These are phyloP conservation scores for Fusarium buxicola DNA, from an alignment of 2,329 filamentous ascomycete genomes.

Conservation along the genomic window DNA sequence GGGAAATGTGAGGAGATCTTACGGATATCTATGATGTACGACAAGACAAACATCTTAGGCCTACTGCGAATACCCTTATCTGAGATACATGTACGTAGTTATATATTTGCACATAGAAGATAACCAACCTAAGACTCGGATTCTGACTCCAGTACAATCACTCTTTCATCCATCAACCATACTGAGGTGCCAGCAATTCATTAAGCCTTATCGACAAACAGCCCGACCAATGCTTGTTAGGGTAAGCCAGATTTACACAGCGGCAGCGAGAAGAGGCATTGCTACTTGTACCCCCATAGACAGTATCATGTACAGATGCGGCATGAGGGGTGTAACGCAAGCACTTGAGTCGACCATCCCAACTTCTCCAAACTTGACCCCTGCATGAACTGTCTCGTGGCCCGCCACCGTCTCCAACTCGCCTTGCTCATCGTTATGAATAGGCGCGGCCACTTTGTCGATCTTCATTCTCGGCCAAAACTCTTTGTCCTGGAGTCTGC, in stretches of 20 bases:
- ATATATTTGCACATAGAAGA: slow-evolving; percentile 19
- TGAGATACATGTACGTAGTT: slow-evolving; percentile 12
- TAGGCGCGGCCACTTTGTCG: background rate
- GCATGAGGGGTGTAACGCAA: slow-evolving; percentile 6
- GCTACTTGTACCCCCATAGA: background rate
- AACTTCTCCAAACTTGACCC: slow-evolving; percentile 35
- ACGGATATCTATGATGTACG: background rate
- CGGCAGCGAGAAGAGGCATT: background rate
- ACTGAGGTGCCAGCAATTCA: background rate
- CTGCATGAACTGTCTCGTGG: slow-evolving; percentile 6
- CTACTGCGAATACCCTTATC: background rate
- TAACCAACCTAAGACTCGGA: slow-evolving; percentile 8
- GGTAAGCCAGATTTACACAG: background rate
- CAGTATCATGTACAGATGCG: slow-evolving; percentile 5
- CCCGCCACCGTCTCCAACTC: background rate
- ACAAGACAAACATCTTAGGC: no score
- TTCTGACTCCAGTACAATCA: slow-evolving; percentile 1
- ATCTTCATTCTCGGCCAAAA: slow-evolving; percentile 18
- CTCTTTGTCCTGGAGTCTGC: background rate
- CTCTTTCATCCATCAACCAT: background rate
- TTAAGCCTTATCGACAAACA: background rate
- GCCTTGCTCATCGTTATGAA: background rate
- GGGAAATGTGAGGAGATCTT: slow-evolving; percentile 1
- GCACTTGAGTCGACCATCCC: slow-evolving; percentile 18
- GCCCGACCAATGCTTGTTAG: background rate